Conservation (phyloP, 495 filamentous ascomycete genomes). For the Saxispiralis lemnorum region DNA sequence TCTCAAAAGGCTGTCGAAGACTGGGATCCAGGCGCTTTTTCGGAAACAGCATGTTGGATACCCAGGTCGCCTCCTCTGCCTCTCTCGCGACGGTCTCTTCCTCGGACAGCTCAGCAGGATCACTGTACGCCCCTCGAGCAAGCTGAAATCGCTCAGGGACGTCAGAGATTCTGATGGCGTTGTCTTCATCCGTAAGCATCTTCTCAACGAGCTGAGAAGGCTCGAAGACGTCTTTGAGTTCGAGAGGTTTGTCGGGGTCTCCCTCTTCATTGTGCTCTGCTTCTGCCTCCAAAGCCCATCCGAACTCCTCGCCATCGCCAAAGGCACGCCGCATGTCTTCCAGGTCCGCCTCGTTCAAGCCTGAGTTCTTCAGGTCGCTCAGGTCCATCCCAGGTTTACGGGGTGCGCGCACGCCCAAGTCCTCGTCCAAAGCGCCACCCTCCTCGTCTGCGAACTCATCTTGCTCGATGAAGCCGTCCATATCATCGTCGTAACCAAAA, state of each 20-base stretch:
- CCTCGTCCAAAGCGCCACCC: slow-evolving; percentile 57
- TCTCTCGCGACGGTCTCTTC: slow-evolving; percentile 41
- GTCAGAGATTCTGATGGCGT: slow-evolving; percentile 67
- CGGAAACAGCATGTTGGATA: slow-evolving; percentile 69
- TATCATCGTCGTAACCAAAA: slow-evolving; percentile 50
- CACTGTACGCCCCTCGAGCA: slow-evolving; percentile 68
- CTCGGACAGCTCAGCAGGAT: slow-evolving; percentile 47
- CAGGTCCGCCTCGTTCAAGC: slow-evolving; percentile 74
- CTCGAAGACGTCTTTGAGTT: slow-evolving; percentile 94
- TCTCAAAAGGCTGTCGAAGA: slow-evolving; percentile 64
- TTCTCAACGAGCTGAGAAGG: slow-evolving; percentile 83
- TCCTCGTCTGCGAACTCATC: slow-evolving; percentile 85
- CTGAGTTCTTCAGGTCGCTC: slow-evolving; percentile 46
- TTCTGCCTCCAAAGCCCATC: slow-evolving; percentile 76
- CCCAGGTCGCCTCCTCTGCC: slow-evolving; percentile 80
- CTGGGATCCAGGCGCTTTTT: slow-evolving; percentile 57
- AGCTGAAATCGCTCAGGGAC: slow-evolving; percentile 90
- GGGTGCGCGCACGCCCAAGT: slow-evolving; percentile 67
- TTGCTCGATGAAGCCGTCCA: slow-evolving; percentile 94
- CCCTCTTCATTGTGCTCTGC: slow-evolving; percentile 53
- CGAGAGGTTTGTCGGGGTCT: slow-evolving; percentile 51
- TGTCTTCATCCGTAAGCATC: slow-evolving; percentile 89
- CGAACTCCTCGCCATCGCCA: slow-evolving; percentile 84
- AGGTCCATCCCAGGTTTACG: slow-evolving; percentile 42
- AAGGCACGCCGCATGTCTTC: slow-evolving; percentile 93